Conservation (phyloP, 2,329 filamentous ascomycete genomes). For the Xylaria arbuscula region DNA sequence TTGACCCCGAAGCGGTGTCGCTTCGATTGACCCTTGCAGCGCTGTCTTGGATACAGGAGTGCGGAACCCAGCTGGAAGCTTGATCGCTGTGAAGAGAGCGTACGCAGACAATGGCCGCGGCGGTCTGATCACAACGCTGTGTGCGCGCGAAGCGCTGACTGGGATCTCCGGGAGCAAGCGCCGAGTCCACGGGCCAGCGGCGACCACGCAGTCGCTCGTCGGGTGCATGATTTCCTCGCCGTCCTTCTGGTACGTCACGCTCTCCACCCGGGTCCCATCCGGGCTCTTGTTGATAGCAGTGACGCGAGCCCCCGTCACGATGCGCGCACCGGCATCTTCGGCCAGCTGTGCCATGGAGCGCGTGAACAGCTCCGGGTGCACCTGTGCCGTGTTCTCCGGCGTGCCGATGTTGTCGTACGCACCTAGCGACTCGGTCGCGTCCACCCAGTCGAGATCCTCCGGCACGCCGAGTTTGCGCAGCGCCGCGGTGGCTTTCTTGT, state of each 20-base stretch:
- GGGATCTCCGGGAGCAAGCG: slow-evolving; percentile 57
- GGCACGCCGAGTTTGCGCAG: slow-evolving; percentile 53
- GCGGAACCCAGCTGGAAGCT: slow-evolving; percentile 65
- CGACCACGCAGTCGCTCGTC: slow-evolving; percentile 51
- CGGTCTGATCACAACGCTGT: slow-evolving; percentile 59
- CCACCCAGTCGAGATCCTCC: slow-evolving; percentile 77
- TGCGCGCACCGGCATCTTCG: slow-evolving; percentile 67
- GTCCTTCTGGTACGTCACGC: slow-evolving; percentile 48
- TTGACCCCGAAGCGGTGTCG: slow-evolving; percentile 44
- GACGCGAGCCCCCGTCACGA: slow-evolving; percentile 54
- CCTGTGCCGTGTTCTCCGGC: slow-evolving; percentile 74
- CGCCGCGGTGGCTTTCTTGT: slow-evolving; percentile 46
- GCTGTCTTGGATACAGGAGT: slow-evolving; percentile 46
- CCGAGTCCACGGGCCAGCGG: slow-evolving; percentile 60
- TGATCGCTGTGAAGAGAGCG: slow-evolving; percentile 78
- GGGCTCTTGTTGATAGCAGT: slow-evolving; percentile 44
- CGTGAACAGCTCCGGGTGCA: slow-evolving; percentile 82
- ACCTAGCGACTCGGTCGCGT: slow-evolving; percentile 60
- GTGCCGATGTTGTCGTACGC: slow-evolving; percentile 57
- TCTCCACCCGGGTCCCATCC: slow-evolving; percentile 42
- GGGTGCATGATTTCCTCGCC: slow-evolving; percentile 43
- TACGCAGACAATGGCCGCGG: slow-evolving; percentile 63
- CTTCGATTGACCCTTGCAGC: slow-evolving; percentile 19
- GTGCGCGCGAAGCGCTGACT: slow-evolving; percentile 56
- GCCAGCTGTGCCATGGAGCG: slow-evolving; percentile 76